Percentiles rank a stretch among this genome's conserved stretches.
These are phyloP conservation scores for Arthrobotrys sinensis DNA, from an alignment of 2,329 filamentous ascomycete genomes.

Conservation along the genomic window DNA sequence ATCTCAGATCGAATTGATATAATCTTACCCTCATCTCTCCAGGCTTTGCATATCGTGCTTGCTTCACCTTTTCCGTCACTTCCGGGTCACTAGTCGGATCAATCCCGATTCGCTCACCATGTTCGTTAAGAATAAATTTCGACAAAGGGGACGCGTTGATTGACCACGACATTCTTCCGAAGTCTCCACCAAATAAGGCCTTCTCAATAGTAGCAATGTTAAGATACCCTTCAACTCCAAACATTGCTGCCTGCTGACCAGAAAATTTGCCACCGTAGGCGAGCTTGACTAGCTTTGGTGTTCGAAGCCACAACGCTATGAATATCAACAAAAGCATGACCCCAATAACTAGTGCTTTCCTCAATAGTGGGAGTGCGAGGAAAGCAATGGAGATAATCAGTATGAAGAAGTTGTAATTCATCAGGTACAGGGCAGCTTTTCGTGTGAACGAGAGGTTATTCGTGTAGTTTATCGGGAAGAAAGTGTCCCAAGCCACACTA, in stretches of 20 bases:
- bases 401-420: constrained; percentile 4
- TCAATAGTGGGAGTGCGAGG: not conserved
- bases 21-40: constrained; percentile 64
- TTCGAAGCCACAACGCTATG: constrained; percentile 61
- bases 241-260: constrained; percentile 65
- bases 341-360: not conserved
- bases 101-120: constrained; percentile 64
- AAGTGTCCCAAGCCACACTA: constrained; percentile 66
- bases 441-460: not conserved
- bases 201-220: constrained; percentile 65
- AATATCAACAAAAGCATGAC: not conserved
- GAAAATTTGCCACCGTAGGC: constrained; percentile 66
- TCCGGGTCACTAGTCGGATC: constrained; percentile 64
- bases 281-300: constrained; percentile 63
- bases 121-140: constrained; percentile 63
- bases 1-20: not conserved
- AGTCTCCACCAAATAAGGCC: constrained; percentile 65
- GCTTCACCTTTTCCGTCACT: constrained; percentile 64
- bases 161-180: constrained; percentile 65
- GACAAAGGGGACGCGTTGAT: constrained; percentile 65
- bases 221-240: constrained; percentile 66
- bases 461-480: constrained; percentile 62
- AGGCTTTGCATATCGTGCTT: constrained; percentile 64
- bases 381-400: not conserved
- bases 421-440: not conserved